Conservation (phyloP, 352 stramenopile species). For the Detonula confervacea region DNA sequence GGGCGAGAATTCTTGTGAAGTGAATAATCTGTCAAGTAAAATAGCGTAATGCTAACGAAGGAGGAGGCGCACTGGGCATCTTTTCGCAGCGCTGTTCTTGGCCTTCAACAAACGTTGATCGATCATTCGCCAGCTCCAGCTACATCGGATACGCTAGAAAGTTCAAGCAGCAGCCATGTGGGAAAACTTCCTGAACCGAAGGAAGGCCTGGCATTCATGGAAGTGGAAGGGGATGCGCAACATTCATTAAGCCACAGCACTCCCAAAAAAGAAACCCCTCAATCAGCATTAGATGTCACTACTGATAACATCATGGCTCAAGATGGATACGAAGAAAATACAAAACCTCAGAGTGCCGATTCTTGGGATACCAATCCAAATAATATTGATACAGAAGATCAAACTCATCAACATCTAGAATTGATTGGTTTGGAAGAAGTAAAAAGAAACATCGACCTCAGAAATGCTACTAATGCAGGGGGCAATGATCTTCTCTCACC, state of each 20-base stretch:
- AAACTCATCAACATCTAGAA: slow-evolving; percentile 23
- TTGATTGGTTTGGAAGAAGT: slow-evolving; percentile 44
- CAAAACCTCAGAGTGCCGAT: neutral
- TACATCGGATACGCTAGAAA: neutral
- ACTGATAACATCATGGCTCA: no score
- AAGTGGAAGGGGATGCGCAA: no score
- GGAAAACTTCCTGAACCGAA: neutral
- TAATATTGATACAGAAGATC: no score
- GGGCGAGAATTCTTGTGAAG: no score
- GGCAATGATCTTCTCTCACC: slow-evolving; percentile 21
- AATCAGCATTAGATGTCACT: slow-evolving; percentile 2
- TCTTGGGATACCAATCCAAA: slow-evolving; percentile 1
- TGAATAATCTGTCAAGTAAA: slow-evolving; percentile 8
- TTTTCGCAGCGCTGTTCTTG: slow-evolving; percentile 41
- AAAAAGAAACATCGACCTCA: slow-evolving; percentile 14
- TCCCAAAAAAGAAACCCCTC: neutral
- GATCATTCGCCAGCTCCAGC: neutral
- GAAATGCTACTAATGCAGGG: slow-evolving; percentile 10
- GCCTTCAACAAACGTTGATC: slow-evolving; percentile 30
- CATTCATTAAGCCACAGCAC: no score
- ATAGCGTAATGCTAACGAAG: slow-evolving; percentile 7
- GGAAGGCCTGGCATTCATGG: no score
- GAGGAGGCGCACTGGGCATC: slow-evolving; percentile 55
- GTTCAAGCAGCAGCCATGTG: neutral
- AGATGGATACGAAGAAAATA: slow-evolving; percentile 1